phyloP scores from a whole-genome alignment of 2,329 filamentous ascomycete species.

The Ceratocystiopsis brevicomis region DNA sequence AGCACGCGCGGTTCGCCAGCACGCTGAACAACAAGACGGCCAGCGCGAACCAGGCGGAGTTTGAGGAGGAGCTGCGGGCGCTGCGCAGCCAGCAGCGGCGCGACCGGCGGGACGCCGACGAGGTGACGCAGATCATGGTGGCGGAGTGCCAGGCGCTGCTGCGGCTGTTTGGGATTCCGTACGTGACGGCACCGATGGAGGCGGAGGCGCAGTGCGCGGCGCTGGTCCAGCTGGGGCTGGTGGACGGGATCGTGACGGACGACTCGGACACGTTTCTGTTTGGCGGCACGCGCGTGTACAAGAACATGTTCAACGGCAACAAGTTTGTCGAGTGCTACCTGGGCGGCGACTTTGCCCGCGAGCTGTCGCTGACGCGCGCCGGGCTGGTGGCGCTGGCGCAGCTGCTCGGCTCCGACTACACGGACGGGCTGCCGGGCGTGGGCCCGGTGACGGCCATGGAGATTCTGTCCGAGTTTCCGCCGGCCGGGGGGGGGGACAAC shows the following conservation, averaged over 20 bases:
- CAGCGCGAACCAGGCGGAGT: slow-evolving; percentile 53
- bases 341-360: slow-evolving; percentile 62
- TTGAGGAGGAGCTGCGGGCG: slow-evolving; percentile 71
- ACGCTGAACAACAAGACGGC: slow-evolving; percentile 61
- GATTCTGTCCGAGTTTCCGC: slow-evolving; percentile 73
- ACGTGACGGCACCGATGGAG: slow-evolving; percentile 97
- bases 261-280: slow-evolving; percentile 95
- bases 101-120: slow-evolving; percentile 85
- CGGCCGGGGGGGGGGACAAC: no score
- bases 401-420: slow-evolving; percentile 84
- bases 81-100: slow-evolving; percentile 91
- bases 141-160: slow-evolving; percentile 85
- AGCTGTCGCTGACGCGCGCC: slow-evolving; percentile 69
- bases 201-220: slow-evolving; percentile 95
- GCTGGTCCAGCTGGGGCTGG: slow-evolving; percentile 66
- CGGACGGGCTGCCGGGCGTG: slow-evolving; percentile 74
- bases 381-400: slow-evolving; percentile 83
- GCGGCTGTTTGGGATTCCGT: slow-evolving; percentile 78
- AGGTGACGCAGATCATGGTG: slow-evolving; percentile 92
- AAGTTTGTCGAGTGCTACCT: slow-evolving; percentile 98
- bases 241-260: slow-evolving; percentile 95
- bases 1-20: slow-evolving; percentile 82
- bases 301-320: slow-evolving; percentile 98
- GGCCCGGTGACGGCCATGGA: slow-evolving; percentile 90
- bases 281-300: slow-evolving; percentile 89